phyloP scores from a whole-genome alignment of 2,329 filamentous ascomycete species.

The Neoarthrinium moseri region DNA sequence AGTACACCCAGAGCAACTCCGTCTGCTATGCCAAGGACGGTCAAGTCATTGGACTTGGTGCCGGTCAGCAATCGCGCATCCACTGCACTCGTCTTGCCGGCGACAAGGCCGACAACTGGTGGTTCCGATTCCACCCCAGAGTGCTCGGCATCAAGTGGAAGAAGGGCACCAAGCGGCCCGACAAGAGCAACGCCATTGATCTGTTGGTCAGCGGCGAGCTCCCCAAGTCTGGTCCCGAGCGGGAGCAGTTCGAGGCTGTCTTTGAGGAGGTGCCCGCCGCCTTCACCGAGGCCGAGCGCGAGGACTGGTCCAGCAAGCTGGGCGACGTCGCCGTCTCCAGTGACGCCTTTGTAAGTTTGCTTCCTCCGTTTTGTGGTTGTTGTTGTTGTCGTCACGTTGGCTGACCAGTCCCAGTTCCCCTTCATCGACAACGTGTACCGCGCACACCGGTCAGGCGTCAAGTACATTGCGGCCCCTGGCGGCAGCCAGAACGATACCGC shows the following conservation, averaged over 20 bases:
- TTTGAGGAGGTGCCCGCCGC: slow-evolving; percentile 85
- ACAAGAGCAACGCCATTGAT: slow-evolving; percentile 98
- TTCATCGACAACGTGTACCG: slow-evolving; percentile 98
- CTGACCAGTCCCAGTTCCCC: slow-evolving; percentile 66
- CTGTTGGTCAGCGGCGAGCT: slow-evolving; percentile 89
- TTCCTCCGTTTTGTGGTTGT: too few species aligned
- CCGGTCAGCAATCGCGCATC: slow-evolving; percentile 95
- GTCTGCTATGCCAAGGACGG: slow-evolving; percentile 96
- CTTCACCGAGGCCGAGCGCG: slow-evolving; percentile 82
- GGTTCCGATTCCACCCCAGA: slow-evolving; percentile 95
- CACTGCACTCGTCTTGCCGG: slow-evolving; percentile 97
- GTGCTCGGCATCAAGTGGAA: slow-evolving; percentile 92
- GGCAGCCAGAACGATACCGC: slow-evolving; percentile 84
- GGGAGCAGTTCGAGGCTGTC: slow-evolving; percentile 79
- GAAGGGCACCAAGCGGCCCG: slow-evolving; percentile 92
- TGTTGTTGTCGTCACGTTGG: too few species aligned
- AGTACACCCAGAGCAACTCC: slow-evolving; percentile 99
- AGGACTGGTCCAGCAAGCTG: slow-evolving; percentile 82
- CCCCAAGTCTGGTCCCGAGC: slow-evolving; percentile 79
- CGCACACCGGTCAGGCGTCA: slow-evolving; percentile 81
- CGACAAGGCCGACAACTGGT: slow-evolving; percentile 99
- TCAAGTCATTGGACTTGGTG: slow-evolving; percentile 90
- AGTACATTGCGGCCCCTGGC: slow-evolving; percentile 91
- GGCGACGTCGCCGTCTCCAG: slow-evolving; percentile 82
- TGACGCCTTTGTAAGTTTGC: slow-evolving; percentile 84